Conservation (phyloP, 352 stramenopile species). For the Phytophthora capsici region DNA sequence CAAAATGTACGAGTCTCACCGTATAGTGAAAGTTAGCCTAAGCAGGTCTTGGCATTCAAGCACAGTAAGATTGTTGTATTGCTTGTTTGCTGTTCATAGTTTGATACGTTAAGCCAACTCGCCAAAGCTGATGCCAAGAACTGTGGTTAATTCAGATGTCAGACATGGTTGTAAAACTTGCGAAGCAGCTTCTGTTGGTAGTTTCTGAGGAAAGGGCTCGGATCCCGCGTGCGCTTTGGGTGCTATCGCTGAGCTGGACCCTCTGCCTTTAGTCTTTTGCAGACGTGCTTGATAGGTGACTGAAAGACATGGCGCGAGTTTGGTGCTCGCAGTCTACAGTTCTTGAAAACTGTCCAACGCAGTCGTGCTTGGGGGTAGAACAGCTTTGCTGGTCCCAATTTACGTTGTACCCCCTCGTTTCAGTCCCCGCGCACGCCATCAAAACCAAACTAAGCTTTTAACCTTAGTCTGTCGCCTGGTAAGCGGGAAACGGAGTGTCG, state of each 20-base stretch:
- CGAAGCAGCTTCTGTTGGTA: background rate
- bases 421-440: slow-evolving; percentile 4
- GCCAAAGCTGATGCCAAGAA: too few species aligned
- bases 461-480: slow-evolving; percentile 10
- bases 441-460: background rate
- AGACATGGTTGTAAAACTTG: background rate
- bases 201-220: background rate
- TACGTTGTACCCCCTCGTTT: slow-evolving; percentile 8
- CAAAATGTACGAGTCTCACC: too few species aligned
- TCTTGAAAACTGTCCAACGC: slow-evolving; percentile 10
- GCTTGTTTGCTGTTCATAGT: too few species aligned
- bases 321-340: background rate
- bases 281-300: background rate
- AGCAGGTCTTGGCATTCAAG: too few species aligned
- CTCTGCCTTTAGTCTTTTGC: background rate
- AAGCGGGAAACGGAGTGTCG: slow-evolving; percentile 27
- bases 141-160: too few species aligned
- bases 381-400: slow-evolving; percentile 14
- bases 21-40: too few species aligned
- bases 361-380: slow-evolving; percentile 5
- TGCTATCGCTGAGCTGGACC: background rate
- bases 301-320: background rate
- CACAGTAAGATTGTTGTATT: too few species aligned
- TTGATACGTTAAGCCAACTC: too few species aligned
- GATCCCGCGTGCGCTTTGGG: background rate